Conservation (phyloP, 768 basidiomycete genomes). For the Tricholoma matsutake region DNA sequence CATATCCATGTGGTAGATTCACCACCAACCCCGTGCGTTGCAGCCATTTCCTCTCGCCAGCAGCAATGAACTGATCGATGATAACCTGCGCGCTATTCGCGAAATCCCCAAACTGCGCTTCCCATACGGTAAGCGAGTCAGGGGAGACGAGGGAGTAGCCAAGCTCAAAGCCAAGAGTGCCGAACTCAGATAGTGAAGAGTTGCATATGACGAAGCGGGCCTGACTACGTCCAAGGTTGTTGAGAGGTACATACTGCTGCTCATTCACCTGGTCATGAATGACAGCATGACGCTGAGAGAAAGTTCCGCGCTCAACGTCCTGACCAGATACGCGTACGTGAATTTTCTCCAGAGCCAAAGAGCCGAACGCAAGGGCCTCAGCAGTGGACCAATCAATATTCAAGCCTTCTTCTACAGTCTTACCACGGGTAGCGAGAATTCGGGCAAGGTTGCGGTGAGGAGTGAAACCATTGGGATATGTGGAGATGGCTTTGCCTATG, state of each 20-base stretch:
- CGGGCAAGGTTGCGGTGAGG: conserved; percentile 93
- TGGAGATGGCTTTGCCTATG: conserved; percentile 84
- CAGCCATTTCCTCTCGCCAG: conserved; percentile 97
- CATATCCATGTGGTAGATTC: conserved; percentile 91
- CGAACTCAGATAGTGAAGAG: conserved; percentile 94
- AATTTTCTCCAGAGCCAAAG: conserved; percentile 87
- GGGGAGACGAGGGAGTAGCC: conserved; percentile 98
- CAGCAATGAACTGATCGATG: conserved; percentile 98
- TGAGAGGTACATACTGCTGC: conserved; percentile 84
- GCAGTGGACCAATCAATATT: conserved; percentile 99
- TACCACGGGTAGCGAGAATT: conserved; percentile 84
- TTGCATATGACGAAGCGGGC: conserved; percentile 95
- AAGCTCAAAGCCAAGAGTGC: conserved; percentile 93
- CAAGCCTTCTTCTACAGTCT: conserved; percentile 85
- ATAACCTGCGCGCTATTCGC: conserved; percentile 97
- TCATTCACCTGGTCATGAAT: conserved; percentile 95
- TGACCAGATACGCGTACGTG: conserved; percentile 97
- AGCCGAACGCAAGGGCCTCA: conserved; percentile 94
- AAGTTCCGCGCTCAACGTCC: conserved; percentile 98
- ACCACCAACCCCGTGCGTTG: conserved; percentile 91
- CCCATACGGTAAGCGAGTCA: conserved; percentile 91
- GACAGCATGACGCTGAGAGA: conserved; percentile 97
- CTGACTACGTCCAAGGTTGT: conserved; percentile 83
- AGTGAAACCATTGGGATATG: conserved; percentile 80
- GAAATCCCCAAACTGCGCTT: conserved; percentile 98